phyloP scores from a whole-genome alignment of 1,284 basidiomycete species.

The Tremellales sp. region DNA sequence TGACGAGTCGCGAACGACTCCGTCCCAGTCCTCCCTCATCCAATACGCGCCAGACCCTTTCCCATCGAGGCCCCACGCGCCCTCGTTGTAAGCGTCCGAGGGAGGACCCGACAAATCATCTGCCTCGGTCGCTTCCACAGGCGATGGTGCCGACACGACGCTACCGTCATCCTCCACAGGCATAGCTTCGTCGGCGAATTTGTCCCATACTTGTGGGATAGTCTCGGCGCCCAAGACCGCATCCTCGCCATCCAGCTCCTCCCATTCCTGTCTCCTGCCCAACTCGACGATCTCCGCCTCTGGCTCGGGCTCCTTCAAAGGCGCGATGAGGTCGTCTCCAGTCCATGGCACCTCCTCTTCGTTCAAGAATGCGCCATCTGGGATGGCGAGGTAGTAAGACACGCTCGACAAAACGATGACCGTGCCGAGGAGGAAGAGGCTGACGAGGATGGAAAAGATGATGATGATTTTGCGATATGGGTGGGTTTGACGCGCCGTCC shows the following conservation, averaged over 20 bases:
- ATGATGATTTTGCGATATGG: conserved; percentile 51
- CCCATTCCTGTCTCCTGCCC: conserved; percentile 15
- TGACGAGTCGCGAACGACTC: conserved; percentile 30
- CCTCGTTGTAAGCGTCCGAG: conserved; percentile 4
- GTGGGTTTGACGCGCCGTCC: neutral
- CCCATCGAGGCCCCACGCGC: conserved; percentile 42
- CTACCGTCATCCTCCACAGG: neutral
- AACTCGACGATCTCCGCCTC: neutral
- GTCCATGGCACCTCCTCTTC: conserved; percentile 67
- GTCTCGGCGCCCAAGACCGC: conserved; percentile 11
- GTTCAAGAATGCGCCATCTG: conserved; percentile 68
- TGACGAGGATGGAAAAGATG: conserved; percentile 70
- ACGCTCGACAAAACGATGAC: conserved; percentile 87
- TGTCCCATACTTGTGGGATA: conserved; percentile 14
- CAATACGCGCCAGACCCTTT: conserved; percentile 43
- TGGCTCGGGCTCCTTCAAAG: conserved; percentile 6
- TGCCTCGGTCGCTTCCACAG: conserved; percentile 5
- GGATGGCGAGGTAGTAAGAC: conserved; percentile 84
- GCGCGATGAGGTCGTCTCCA: conserved; percentile 41
- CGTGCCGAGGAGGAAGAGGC: conserved; percentile 81
- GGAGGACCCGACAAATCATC: neutral
- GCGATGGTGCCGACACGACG: neutral
- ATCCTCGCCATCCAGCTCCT: conserved; percentile 1
- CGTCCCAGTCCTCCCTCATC: conserved; percentile 46
- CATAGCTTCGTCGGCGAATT: conserved; percentile 10